These are phyloP conservation scores for Aspergillus ostianus DNA, from an alignment of 495 filamentous ascomycete species.

Conservation along the genomic window DNA sequence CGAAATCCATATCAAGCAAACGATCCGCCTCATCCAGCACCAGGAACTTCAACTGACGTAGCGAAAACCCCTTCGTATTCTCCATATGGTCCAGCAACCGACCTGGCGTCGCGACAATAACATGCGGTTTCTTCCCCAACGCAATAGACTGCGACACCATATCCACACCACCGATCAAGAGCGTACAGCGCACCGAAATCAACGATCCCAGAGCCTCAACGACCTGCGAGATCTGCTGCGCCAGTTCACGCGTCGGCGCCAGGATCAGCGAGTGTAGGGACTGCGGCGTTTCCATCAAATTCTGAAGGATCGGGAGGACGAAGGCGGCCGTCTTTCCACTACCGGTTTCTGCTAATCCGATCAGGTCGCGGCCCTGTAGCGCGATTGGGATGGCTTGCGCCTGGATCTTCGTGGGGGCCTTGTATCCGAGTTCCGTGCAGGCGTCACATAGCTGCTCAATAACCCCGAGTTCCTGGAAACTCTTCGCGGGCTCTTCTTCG, in stretches of 20 bases:
- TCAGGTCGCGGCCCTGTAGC: slow-evolving; percentile 77
- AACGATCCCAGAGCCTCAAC: slow-evolving; percentile 82
- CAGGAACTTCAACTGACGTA: slow-evolving; percentile 75
- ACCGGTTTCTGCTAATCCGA: slow-evolving; percentile 92
- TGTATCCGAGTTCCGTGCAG: slow-evolving; percentile 77
- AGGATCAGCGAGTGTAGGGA: slow-evolving; percentile 77
- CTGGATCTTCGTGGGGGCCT: slow-evolving; percentile 79
- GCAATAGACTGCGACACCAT: slow-evolving; percentile 89
- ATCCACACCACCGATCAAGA: slow-evolving; percentile 91
- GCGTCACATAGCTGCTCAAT: slow-evolving; percentile 87
- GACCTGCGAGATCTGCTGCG: slow-evolving; percentile 80
- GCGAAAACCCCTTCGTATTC: slow-evolving; percentile 92
- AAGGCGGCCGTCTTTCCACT: slow-evolving; percentile 94
- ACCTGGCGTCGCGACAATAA: slow-evolving; percentile 83
- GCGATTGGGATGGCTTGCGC: slow-evolving; percentile 75
- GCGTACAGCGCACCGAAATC: slow-evolving; percentile 74
- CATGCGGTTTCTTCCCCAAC: slow-evolving; percentile 87
- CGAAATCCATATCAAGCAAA: slow-evolving; percentile 92
- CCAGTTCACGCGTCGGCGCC: slow-evolving; percentile 89
- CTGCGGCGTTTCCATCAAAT: slow-evolving; percentile 78
- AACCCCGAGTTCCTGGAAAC: slow-evolving; percentile 83
- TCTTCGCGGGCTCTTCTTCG: slow-evolving; percentile 42
- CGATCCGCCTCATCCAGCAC: slow-evolving; percentile 96
- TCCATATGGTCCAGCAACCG: slow-evolving; percentile 90
- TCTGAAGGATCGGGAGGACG: slow-evolving; percentile 83